Conservation (phyloP, 2,329 filamentous ascomycete genomes). For the Exophiala sp. region DNA sequence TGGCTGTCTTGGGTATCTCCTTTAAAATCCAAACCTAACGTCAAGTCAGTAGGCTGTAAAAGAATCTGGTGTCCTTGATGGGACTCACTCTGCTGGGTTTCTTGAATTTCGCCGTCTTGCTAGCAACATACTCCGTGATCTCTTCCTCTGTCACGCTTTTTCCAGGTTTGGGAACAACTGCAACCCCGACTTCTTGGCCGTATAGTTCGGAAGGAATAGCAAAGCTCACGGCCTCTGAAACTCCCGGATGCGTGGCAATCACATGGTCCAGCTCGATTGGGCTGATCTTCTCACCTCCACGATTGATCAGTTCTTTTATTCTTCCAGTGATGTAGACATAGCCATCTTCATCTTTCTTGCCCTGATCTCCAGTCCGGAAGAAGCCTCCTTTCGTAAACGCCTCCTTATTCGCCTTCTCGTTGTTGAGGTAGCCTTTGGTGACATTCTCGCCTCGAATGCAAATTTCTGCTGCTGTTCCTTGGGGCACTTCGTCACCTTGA, state of each 20-base stretch:
- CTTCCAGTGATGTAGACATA: conserved; percentile 83
- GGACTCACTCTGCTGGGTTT: conserved; percentile 67
- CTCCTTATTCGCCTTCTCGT: conserved; percentile 65
- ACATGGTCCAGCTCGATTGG: conserved; percentile 84
- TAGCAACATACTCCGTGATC: conserved; percentile 61
- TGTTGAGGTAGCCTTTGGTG: conserved; percentile 80
- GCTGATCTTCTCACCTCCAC: conserved; percentile 83
- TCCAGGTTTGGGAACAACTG: conserved; percentile 65
- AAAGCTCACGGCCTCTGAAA: conserved; percentile 76
- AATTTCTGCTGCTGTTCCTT: conserved; percentile 71
- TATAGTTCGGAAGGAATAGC: conserved; percentile 76
- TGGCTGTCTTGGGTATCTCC: conserved; percentile 86
- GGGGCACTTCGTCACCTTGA: conserved; percentile 60
- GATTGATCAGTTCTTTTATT: conserved; percentile 88
- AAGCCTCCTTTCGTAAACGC: conserved; percentile 71
- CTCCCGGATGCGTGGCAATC: conserved; percentile 63
- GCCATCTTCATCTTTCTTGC: conserved; percentile 70
- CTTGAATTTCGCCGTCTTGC: conserved; percentile 75
- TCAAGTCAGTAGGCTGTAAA: not conserved
- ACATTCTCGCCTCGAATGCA: conserved; percentile 78
- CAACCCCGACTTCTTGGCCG: conserved; percentile 73
- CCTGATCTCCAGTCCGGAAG: conserved; percentile 85
- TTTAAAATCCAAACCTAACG: conserved; percentile 65
- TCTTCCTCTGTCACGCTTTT: conserved; percentile 53
- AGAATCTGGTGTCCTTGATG: not conserved